A percentile compares a stretch with the other conserved stretches of the same genome.
Evolutionary conservation across 2,329 filamentous ascomycete genomes (phyloP).

Genomic region (Setomelanomma holmii): DNA sequence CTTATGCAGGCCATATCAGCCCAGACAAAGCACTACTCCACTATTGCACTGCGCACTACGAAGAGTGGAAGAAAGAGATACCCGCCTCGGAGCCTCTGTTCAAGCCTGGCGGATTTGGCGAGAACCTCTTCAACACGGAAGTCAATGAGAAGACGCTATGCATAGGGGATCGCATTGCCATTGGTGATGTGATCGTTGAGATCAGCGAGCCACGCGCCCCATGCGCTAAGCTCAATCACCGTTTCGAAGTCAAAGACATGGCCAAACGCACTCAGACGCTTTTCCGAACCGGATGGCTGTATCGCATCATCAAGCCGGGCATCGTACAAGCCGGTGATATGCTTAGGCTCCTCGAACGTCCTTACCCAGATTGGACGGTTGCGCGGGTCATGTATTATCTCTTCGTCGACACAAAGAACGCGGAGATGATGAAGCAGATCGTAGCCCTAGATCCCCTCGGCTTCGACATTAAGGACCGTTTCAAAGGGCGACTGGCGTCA

Average conservation of each 20-base stretch:
- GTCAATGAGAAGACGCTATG: constrained; percentile 71
- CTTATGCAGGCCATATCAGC: constrained; percentile 67
- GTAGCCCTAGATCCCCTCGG: constrained; percentile 55
- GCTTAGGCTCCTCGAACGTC: constrained; percentile 63
- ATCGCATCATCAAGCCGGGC: constrained; percentile 65
- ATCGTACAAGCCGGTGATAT: constrained; percentile 63
- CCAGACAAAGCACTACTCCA: constrained; percentile 68
- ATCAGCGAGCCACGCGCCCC: constrained; percentile 69
- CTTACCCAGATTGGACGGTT: constrained; percentile 67
- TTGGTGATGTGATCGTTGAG: constrained; percentile 62
- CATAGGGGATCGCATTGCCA: constrained; percentile 66
- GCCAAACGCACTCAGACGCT: constrained; percentile 63
- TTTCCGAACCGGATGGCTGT: constrained; percentile 71
- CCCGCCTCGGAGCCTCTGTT: constrained; percentile 62
- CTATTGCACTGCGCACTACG: constrained; percentile 69
- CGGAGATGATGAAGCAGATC: constrained; percentile 54
- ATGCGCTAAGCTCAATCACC: constrained; percentile 74
- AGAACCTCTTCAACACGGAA: constrained; percentile 65
- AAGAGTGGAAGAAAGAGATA: constrained; percentile 61
- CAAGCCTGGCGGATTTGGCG: constrained; percentile 66
- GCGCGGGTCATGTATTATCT: constrained; percentile 69
- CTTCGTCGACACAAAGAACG: constrained; percentile 61
- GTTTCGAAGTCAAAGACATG: constrained; percentile 69
- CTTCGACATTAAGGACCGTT: constrained; percentile 60
- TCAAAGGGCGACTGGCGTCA: constrained; percentile 61